Conservation (phyloP, 139 green algal genomes). For the Micromonas commoda region DNA sequence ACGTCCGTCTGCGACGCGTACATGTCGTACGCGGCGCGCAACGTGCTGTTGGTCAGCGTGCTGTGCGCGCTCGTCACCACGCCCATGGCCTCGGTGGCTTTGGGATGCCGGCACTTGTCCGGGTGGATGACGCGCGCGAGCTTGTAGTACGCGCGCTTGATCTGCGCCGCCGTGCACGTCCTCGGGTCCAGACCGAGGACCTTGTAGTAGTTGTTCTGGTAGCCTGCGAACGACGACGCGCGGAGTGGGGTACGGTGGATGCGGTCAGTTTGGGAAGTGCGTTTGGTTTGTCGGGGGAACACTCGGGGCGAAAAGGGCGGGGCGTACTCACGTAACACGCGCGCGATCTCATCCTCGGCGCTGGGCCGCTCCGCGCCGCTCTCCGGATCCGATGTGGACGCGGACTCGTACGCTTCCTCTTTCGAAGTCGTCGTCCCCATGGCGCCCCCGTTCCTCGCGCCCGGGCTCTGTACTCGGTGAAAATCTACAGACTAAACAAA, state of each 20-base stretch:
- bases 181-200: neutral
- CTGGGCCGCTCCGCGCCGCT: too few species aligned
- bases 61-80: slow-evolving; percentile 13
- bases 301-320: too few species aligned
- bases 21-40: slow-evolving; percentile 16
- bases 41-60: neutral
- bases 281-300: too few species aligned
- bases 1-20: slow-evolving; percentile 3
- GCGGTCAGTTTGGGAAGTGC: too few species aligned
- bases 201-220: slow-evolving; percentile 9
- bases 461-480: too few species aligned
- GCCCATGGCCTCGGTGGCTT: neutral
- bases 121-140: slow-evolving; percentile 12
- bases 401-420: too few species aligned
- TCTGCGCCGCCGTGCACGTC: neutral
- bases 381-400: too few species aligned
- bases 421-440: too few species aligned
- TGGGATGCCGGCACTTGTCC: neutral
- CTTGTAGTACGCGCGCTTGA: slow-evolving; percentile 12
- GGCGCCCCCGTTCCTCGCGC: too few species aligned
- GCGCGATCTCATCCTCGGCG: neutral
- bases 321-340: neutral
- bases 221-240: neutral
- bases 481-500: too few species aligned
- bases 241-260: too few species aligned